Evolutionary conservation across 2,329 filamentous ascomycete genomes (phyloP), one percentile per base, ranked within the genome.

Genomic region (Colletotrichum gigasporum): DNA sequence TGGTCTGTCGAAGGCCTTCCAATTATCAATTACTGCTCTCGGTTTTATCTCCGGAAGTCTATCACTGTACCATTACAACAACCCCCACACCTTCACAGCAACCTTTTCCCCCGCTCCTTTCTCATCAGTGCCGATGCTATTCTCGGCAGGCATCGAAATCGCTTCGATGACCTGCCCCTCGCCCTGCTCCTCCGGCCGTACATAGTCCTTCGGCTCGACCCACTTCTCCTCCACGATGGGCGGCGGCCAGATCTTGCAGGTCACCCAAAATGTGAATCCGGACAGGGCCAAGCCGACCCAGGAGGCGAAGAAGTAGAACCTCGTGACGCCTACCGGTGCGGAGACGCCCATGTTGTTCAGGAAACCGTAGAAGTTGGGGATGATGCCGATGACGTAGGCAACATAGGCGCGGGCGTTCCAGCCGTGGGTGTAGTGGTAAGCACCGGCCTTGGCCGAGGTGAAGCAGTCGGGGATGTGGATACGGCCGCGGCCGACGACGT

Each of bases 261-360:
- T 26, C 2, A 42, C 16, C 67, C 63, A 71, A 39, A 72, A 78
- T 0, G 68, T 64, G 1, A 61, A 47, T 18, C 73, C 72, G 7
- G 70, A 70, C 10, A 87, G 74, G 54, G 83, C 80, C 58, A 89
- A 79, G 3, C 83, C 81, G 5, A 87, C 84, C 68, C 82, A 81
- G 58, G 82, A 84, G 0, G 85, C 85, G 22, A 89, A 76, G 65
- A 85, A 86, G 68, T 89, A 88, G 72, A 87, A 87, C 14, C 73
- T 70, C 1, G 71, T 74, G 3, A 78, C 69, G 0, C 73, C 74
- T 0, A 73, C 4, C 1, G 78, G 78, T 0, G 74, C 75, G 0
- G 50, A 3, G 4, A 81, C 76, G 2, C 78, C 79, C 73, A 80
- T 76, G 20, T 78, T 74, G 60, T 76, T 72, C 2, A 80, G 68